phyloP scores from a whole-genome alignment of 169 alveolate species.

The Cryptosporidium xiaoi region DNA sequence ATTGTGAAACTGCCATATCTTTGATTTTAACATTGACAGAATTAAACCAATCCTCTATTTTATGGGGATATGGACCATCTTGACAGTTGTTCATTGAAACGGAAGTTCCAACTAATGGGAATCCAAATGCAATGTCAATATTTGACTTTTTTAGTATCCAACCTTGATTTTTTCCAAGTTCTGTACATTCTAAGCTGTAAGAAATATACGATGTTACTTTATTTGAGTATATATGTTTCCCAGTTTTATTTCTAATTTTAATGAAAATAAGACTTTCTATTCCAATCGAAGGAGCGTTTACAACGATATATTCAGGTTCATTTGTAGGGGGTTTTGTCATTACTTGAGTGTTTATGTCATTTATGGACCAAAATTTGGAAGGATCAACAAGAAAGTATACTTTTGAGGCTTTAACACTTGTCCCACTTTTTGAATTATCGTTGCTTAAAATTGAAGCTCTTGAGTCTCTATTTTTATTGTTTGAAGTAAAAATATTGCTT shows the following conservation, averaged over 20 bases:
- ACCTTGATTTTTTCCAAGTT: constrained; percentile 21
- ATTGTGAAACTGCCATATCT: constrained; percentile 42
- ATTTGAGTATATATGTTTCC: constrained; percentile 9
- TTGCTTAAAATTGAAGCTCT: no score
- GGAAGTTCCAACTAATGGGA: not conserved
- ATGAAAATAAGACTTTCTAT: constrained; percentile 32
- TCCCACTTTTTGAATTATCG: no score
- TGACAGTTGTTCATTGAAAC: not conserved
- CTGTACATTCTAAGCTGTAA: constrained; percentile 5
- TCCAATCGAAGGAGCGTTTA: constrained; percentile 63
- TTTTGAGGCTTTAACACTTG: not conserved
- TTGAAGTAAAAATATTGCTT: no score
- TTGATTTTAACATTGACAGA: constrained; percentile 40
- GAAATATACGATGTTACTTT: constrained; percentile 1
- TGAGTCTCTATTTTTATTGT: no score
- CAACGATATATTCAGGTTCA: constrained; percentile 18
- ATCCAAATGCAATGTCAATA: constrained; percentile 35
- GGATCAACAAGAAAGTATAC: constrained; percentile 55
- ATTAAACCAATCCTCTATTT: constrained; percentile 38
- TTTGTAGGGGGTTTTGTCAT: constrained; percentile 23
- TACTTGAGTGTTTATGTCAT: constrained; percentile 18
- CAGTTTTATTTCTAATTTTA: constrained; percentile 7
- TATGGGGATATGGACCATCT: not conserved
- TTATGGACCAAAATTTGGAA: constrained; percentile 46
- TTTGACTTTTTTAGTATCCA: constrained; percentile 52